Evolutionary conservation across 352 stramenopile species (phyloP).

Genomic region (Phytopythium sindhum): DNA sequence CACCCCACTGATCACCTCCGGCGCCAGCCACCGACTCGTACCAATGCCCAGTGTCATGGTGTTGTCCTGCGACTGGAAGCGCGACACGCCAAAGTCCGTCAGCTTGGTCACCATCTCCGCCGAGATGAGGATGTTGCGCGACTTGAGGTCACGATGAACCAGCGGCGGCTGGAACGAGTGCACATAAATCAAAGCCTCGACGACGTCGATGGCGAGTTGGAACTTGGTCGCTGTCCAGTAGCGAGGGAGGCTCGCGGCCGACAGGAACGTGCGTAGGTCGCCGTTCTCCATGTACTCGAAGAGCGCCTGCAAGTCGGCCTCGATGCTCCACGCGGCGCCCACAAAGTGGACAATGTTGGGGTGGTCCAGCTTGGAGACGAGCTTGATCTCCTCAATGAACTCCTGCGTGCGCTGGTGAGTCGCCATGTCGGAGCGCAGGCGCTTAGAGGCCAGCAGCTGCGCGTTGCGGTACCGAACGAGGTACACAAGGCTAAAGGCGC

Average conservation of each 20-base stretch:
- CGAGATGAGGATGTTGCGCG: constrained; percentile 17
- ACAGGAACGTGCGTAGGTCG: constrained; percentile 34
- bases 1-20: constrained; percentile 14
- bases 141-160: constrained; percentile 28
- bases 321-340: constrained; percentile 40
- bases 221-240: constrained; percentile 29
- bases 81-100: constrained; percentile 30
- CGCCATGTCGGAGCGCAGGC: constrained; percentile 15
- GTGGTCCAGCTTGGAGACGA: constrained; percentile 38
- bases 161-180: constrained; percentile 39
- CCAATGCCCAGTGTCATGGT: constrained; percentile 28
- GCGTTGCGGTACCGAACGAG: constrained; percentile 36
- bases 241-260: constrained; percentile 8
- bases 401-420: constrained; percentile 8
- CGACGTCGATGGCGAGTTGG: constrained; percentile 29
- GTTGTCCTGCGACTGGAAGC: constrained; percentile 14
- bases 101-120: constrained; percentile 26
- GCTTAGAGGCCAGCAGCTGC: constrained; percentile 36
- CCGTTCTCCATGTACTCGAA: constrained; percentile 59
- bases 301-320: constrained; percentile 41
- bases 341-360: constrained; percentile 38
- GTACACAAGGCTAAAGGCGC: constrained; percentile 29
- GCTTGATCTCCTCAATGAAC: constrained; percentile 29
- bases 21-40: constrained; percentile 23
- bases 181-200: constrained; percentile 49